Percentiles rank a stretch among this genome's conserved stretches.
Conservation (phyloP, 768 basidiomycete species). For the Phallus indusiatus region DNA sequence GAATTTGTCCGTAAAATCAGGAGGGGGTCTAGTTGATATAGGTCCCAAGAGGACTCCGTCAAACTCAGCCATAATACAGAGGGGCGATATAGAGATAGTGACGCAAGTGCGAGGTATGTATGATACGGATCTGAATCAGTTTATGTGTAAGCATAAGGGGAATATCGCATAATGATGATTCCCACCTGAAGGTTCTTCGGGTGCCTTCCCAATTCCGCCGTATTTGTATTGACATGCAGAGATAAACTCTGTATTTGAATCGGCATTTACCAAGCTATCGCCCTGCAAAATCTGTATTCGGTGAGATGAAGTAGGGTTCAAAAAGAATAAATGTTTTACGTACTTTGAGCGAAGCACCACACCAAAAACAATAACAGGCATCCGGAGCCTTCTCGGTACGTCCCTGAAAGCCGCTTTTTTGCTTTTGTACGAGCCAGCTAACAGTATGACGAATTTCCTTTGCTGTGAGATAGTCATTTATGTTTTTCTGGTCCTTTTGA, state of each 20-base stretch:
- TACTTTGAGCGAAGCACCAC: conserved; percentile 71
- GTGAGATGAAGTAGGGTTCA: conserved; percentile 2
- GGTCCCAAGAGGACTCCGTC: conserved; percentile 35
- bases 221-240: conserved; percentile 74
- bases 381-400: conserved; percentile 83
- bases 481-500: conserved; percentile 12
- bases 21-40: conserved; percentile 54
- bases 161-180: neutral
- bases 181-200: conserved; percentile 70
- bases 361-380: conserved; percentile 97
- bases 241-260: conserved; percentile 54
- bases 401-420: conserved; percentile 84
- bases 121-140: conserved; percentile 70
- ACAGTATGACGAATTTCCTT: conserved; percentile 45
- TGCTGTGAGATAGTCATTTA: conserved; percentile 16
- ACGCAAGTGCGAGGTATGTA: conserved; percentile 84
- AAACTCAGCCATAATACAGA: conserved; percentile 3
- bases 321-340: neutral
- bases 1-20: conserved; percentile 65
- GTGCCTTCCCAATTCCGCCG: conserved; percentile 83
- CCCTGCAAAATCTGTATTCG: conserved; percentile 57
- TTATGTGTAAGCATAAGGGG: conserved; percentile 18
- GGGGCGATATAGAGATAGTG: conserved; percentile 60
- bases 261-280: conserved; percentile 44
- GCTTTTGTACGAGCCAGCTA: conserved; percentile 72